Evolutionary conservation across 2,329 filamentous ascomycete species (phyloP), one percentile per base, ranked within the genome.

Genomic region (Lachnellula cervina): DNA sequence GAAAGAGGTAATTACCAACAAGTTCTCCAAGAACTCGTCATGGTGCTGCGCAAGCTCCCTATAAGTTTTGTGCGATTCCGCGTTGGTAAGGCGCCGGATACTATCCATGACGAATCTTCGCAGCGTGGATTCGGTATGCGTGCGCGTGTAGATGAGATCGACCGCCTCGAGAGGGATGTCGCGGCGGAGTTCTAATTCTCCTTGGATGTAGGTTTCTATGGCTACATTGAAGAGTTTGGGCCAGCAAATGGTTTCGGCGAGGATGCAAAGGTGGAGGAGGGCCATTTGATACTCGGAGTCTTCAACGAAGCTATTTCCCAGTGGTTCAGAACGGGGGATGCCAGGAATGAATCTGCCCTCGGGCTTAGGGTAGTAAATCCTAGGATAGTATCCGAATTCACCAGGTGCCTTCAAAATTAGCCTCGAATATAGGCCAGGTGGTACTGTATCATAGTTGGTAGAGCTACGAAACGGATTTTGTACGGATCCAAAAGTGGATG

Each of bases 211-310:
- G 19, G 55, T 42, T 21, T 45, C 50, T 21, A 61, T 53, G 19
- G 59, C 57, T 6, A 45, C 38, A 23, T 61, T 61, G 43, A 53
- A 61, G 5, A 61, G 46, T 16, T 38, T 55, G 2, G 54, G 47
- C 59, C 57, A 61, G 42, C 54, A 58, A 21, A 56, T 51, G 7
- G 45, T 58, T 47, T 61, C 59, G 16, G 59, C 57, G 3, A 61
- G 47, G 23, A 61, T 44, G 43, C 57, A 59, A 8, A 61, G 57
- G 25, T 58, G 19, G 37, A 61, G 50, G 23, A 59, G 44, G 5
- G 59, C 59, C 1, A 51, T 32, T 52, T 60, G 59, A 13, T 57
- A 48, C 8, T 48, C 52, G 9, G 17, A 1, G 25, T 44, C 44
- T 13, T 56, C 49, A 28, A 28, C 21, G 8, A 34, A 11, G 5